A percentile compares a stretch with the other conserved stretches of the same genome.
phyloP scores from a whole-genome alignment of 768 basidiomycete genomes.

The Mrakia blollopis region DNA sequence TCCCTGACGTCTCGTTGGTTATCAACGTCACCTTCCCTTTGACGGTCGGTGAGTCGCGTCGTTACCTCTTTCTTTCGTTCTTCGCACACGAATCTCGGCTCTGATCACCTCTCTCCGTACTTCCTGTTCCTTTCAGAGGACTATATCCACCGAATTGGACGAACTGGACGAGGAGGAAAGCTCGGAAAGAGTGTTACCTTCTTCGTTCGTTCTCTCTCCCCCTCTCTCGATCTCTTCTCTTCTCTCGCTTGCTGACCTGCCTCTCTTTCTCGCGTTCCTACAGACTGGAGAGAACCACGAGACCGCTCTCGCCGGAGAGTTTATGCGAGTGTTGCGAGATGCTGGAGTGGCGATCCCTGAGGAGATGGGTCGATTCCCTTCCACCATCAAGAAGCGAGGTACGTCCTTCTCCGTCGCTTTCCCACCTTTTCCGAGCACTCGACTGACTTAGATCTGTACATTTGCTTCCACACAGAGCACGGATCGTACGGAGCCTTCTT shows the following conservation, averaged over 20 bases:
- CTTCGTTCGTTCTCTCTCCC: slow-evolving; percentile 21
- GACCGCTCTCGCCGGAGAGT: slow-evolving; percentile 79
- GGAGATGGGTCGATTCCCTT: slow-evolving; percentile 77
- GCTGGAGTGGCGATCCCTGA: slow-evolving; percentile 65
- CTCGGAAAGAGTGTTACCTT: slow-evolving; percentile 34
- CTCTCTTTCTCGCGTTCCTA: neutral
- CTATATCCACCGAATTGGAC: slow-evolving; percentile 35
- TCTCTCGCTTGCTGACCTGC: neutral
- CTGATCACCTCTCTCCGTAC: slow-evolving; percentile 51
- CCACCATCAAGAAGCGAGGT: slow-evolving; percentile 91
- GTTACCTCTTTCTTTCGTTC: slow-evolving; percentile 50
- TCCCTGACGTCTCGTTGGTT: slow-evolving; percentile 88
- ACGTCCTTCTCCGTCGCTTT: neutral
- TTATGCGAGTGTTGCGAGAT: slow-evolving; percentile 83
- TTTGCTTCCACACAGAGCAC: slow-evolving; percentile 51
- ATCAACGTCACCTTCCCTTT: slow-evolving; percentile 95
- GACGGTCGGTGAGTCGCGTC: slow-evolving; percentile 84
- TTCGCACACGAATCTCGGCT: slow-evolving; percentile 53
- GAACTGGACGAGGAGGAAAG: slow-evolving; percentile 34
- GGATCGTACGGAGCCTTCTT: slow-evolving; percentile 67
- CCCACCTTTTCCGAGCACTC: neutral
- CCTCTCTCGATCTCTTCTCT: neutral
- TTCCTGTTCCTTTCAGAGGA: slow-evolving; percentile 14
- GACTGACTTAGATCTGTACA: neutral
- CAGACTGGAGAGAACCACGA: slow-evolving; percentile 80